A percentile compares a stretch with the other conserved stretches of the same genome.
phyloP scores from a whole-genome alignment of 306 rosid genomes.

The Ormosia emarginata region DNA sequence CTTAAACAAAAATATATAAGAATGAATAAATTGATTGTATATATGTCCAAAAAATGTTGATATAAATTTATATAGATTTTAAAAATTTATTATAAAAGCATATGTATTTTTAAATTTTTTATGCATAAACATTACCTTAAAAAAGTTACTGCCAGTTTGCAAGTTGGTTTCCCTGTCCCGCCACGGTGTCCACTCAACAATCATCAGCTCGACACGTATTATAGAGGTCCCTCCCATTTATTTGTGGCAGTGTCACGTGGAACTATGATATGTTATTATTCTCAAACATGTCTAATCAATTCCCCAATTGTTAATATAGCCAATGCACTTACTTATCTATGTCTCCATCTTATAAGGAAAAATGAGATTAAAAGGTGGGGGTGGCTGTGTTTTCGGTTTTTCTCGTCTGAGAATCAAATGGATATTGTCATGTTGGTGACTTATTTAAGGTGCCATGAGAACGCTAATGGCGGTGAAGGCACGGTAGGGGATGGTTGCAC shows the following conservation, averaged over 20 bases:
- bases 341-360: not conserved
- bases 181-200: not conserved
- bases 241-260: not conserved
- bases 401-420: not conserved
- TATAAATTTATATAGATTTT: too few relatives aligned
- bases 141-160: not conserved
- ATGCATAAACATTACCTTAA: too few relatives aligned
- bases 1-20: too few relatives aligned
- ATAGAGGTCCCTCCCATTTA: slow-evolving; percentile 6
- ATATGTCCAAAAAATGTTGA: too few relatives aligned
- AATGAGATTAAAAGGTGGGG: not conserved
- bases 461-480: not conserved
- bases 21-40: too few relatives aligned
- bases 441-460: not conserved
- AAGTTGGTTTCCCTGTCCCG: not conserved
- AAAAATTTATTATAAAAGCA: too few relatives aligned
- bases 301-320: not conserved
- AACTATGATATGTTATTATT: not conserved
- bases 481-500: not conserved
- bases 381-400: not conserved
- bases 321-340: not conserved
- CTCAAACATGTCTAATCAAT: not conserved
- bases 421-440: not conserved
- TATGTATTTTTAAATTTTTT: too few relatives aligned
- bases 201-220: not conserved